phyloP scores from a whole-genome alignment of 805 yeast species.

The Schizosaccharomyces cryophilus region DNA sequence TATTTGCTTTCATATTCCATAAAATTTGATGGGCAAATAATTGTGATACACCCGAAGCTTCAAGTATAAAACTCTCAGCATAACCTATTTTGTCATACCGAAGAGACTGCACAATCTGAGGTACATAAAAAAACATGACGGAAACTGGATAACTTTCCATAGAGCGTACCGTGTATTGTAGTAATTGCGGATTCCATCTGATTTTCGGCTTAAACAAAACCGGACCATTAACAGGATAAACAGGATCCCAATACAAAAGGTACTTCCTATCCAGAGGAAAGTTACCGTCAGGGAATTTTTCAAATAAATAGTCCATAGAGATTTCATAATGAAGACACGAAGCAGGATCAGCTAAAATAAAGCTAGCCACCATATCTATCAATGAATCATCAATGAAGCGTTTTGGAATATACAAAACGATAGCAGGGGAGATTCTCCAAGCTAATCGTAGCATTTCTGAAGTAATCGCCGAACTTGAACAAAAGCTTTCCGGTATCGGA shows the following conservation, averaged over 20 bases:
- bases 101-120: slow-evolving; percentile 84
- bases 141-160: slow-evolving; percentile 70
- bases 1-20: slow-evolving; percentile 92
- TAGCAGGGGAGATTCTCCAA: slow-evolving; percentile 38
- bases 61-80: slow-evolving; percentile 67
- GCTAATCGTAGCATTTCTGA: slow-evolving; percentile 17
- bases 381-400: slow-evolving; percentile 25
- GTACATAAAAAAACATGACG: slow-evolving; percentile 83
- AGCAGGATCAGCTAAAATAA: slow-evolving; percentile 34
- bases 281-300: slow-evolving; percentile 8
- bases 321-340: slow-evolving; percentile 30
- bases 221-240: slow-evolving; percentile 65
- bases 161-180: slow-evolving; percentile 79
- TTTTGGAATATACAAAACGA: slow-evolving; percentile 46
- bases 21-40: slow-evolving; percentile 91
- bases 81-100: slow-evolving; percentile 66
- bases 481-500: not conserved
- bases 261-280: slow-evolving; percentile 6
- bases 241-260: slow-evolving; percentile 43
- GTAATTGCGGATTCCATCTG: slow-evolving; percentile 35
- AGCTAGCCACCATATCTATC: slow-evolving; percentile 19
- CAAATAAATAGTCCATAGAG: slow-evolving; percentile 30
- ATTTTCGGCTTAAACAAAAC: slow-evolving; percentile 57
- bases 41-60: slow-evolving; percentile 74
- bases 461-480: not conserved